Evolutionary conservation across 2,329 filamentous ascomycete species (phyloP), one percentile per base, ranked within the genome.

Genomic region (Aspergillus alliaceus): DNA sequence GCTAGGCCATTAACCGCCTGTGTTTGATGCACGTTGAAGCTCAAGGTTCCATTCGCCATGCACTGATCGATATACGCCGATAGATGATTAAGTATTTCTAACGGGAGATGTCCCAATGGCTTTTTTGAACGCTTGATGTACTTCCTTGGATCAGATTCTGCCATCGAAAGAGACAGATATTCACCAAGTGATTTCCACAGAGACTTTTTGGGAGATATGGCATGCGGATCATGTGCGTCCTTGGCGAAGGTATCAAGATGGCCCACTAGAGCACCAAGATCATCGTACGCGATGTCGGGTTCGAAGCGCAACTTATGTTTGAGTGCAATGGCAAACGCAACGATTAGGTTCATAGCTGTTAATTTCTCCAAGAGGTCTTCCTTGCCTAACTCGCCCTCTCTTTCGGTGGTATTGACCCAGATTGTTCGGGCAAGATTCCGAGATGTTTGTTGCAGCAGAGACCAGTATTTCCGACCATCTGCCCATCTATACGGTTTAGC

Each of bases 291-390:
- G 32, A 87, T 86, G 65, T 90, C 90, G 1, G 91, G 90, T 71
- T 96, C 90, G 71, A 93, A 93, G 29, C 91, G 89, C 31, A 96
- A 83, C 66, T 86, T 88, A 75, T 95, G 91, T 77, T 93, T 93
- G 58, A 96, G 80, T 1, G 91, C 77, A 18, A 90, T 80, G 15
- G 90, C 83, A 66, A 90, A 95, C 2, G 90, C 89, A 25, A 91
- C 83, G 61, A 95, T 81, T 6, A 95, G 80, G 70, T 95, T 93
- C 73, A 95, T 84, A 6, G 86, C 86, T 15, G 86, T 86, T 39
- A 91, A 69, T 74, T 93, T 93, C 53, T 79, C 82, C 12, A 95
- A 79, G 1, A 92, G 67, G 62, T 89, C 86, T 40, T 88, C 80
- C 66, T 90, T 91, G 20, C 81, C 80, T 2, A 79, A 54, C 46